phyloP scores from a whole-genome alignment of 164 flowering plant species.

The Magnolia officinalis region DNA sequence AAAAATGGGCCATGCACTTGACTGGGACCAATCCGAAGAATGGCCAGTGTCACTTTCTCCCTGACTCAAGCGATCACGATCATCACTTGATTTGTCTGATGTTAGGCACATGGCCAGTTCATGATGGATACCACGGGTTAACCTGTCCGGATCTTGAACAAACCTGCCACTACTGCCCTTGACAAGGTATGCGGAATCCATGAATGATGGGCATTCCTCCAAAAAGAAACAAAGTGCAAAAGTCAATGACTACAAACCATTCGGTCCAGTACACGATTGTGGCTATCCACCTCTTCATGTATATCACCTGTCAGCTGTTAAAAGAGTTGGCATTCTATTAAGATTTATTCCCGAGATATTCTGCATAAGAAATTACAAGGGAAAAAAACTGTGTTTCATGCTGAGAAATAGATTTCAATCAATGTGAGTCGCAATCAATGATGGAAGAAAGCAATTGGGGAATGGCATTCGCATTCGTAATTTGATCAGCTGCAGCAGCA shows the following conservation, averaged over 20 bases:
- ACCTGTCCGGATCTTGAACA: neutral
- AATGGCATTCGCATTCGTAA: neutral
- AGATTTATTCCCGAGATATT: neutral
- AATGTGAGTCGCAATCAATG: neutral
- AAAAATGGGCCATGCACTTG: neutral
- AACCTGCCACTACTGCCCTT: neutral
- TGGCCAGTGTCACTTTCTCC: neutral
- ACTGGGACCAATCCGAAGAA: neutral
- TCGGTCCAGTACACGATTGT: slow-evolving; percentile 71
- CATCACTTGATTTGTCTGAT: too few species aligned
- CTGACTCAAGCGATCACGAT: neutral
- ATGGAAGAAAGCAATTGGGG: neutral
- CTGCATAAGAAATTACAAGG: neutral
- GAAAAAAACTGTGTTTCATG: too few species aligned
- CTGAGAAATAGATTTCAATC: too few species aligned
- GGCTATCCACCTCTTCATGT: slow-evolving; percentile 81
- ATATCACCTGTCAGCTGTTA: slow-evolving; percentile 83
- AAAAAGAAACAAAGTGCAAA: neutral
- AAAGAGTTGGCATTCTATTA: neutral
- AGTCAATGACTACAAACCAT: slow-evolving; percentile 42
- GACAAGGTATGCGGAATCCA: neutral
- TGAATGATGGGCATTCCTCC: neutral
- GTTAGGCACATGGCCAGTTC: neutral
- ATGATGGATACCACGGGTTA: neutral
- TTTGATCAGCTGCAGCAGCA: neutral